A percentile compares a stretch with the other conserved stretches of the same genome.
Evolutionary conservation across 2,329 filamentous ascomycete genomes (phyloP).

Genomic region (Cladophialophora exuberans): DNA sequence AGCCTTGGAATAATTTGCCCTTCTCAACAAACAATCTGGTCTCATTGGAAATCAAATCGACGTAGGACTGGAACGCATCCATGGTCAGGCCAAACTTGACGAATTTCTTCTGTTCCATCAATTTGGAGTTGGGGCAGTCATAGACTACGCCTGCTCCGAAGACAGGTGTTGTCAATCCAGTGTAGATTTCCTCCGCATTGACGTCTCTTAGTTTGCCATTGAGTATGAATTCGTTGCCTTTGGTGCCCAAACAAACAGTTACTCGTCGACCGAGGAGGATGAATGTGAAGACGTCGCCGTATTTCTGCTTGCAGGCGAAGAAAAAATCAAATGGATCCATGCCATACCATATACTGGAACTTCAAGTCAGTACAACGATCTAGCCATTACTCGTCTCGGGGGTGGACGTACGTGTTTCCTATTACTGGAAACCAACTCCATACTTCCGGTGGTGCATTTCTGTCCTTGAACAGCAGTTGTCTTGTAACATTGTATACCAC

Average conservation of each 20-base stretch:
- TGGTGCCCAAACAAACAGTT: constrained; percentile 78
- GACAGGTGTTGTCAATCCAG: constrained; percentile 69
- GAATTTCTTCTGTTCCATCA: constrained; percentile 94
- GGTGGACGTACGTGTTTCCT: constrained; percentile 42
- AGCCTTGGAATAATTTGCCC: constrained; percentile 61
- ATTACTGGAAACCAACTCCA: constrained; percentile 74
- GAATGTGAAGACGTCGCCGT: constrained; percentile 90
- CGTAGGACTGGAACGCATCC: constrained; percentile 68
- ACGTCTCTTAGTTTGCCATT: constrained; percentile 91
- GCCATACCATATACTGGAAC: constrained; percentile 43
- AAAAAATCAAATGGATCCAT: constrained; percentile 79
- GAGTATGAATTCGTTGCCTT: constrained; percentile 89
- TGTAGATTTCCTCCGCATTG: constrained; percentile 88
- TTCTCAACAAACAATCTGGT: constrained; percentile 63
- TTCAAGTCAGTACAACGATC: neutral
- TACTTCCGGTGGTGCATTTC: constrained; percentile 77
- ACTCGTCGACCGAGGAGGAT: constrained; percentile 85
- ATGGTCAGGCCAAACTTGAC: constrained; percentile 67
- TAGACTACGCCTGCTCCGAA: constrained; percentile 75
- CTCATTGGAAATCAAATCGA: constrained; percentile 76
- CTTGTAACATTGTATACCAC: constrained; percentile 77
- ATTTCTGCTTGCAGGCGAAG: constrained; percentile 71
- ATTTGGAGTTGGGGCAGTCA: constrained; percentile 86
- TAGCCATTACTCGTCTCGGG: neutral
- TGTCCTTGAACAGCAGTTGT: constrained; percentile 80